Evolutionary conservation across 2,329 filamentous ascomycete species (phyloP), one percentile per base, ranked within the genome.

Genomic region (Diaporthe vaccinii): DNA sequence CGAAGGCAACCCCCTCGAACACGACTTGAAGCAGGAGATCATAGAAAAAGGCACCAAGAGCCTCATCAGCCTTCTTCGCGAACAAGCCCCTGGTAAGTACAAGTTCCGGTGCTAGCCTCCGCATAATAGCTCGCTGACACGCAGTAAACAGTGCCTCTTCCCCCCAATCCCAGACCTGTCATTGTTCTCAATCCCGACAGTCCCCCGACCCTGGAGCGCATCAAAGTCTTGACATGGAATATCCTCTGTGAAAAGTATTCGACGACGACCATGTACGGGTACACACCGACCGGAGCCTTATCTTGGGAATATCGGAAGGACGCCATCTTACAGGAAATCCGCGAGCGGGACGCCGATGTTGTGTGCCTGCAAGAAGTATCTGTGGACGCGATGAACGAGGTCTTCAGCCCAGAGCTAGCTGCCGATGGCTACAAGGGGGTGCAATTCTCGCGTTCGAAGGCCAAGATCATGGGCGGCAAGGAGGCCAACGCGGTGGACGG

Each of bases 241-340:
- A 98, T 96, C 62, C 90, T 99, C 15, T 98, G 96, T 84, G 95
- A 98, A 84, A 95, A 95, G 81, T 98, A 97, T 80, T 96, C 96
- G 6, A 98, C 96, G 0, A 89, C 92, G 73, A 89, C 92, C 73
- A 91, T 94, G 77, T 98, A 98, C 82, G 96, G 96, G 58, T 98
- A 98, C 83, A 96, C 95, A 0, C 94, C 97, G 3, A 93, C 93
- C 22, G 90, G 90, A 73, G 95, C 95, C 12, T 88, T 99, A 34
- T 88, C 91, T 39, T 99, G 97, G 97, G 93, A 97, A 51, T 95
- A 95, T 81, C 93, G 97, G 73, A 93, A 93, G 81, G 91, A 94
- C 74, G 91, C 94, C 75, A 97, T 99, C 77, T 85, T 98, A 74
- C 92, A 93, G 68, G 96, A 98, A 83, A 90, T 99, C 72, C 89